Evolutionary conservation across 306 rosid genomes (phyloP).

Genomic region (Purshia tridentata): DNA sequence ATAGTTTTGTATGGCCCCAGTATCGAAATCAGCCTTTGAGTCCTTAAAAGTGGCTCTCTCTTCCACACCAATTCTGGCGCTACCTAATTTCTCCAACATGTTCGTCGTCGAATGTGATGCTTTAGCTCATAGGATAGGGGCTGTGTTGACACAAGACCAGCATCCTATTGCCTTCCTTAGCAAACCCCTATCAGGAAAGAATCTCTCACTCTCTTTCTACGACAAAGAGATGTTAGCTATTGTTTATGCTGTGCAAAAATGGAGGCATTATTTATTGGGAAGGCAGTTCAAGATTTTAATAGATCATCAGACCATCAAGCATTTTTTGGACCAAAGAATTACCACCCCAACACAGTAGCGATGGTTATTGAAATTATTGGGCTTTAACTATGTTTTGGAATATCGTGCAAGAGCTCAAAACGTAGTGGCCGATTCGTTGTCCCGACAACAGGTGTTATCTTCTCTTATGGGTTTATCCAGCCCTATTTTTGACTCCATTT

Average conservation of each 20-base stretch:
- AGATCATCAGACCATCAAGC: not conserved
- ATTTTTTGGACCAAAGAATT: not conserved
- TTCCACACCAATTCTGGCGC: accelerated
- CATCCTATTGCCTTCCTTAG: not conserved
- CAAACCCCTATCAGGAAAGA: not conserved
- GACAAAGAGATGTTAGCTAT: not conserved
- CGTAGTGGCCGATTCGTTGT: not conserved
- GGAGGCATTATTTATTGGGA: not conserved
- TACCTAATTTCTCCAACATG: not conserved
- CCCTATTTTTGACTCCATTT: not conserved
- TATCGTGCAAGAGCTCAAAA: not conserved
- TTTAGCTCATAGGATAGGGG: not conserved
- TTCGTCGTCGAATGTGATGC: not conserved
- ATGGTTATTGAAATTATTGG: not conserved
- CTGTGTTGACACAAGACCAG: not conserved
- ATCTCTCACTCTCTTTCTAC: not conserved
- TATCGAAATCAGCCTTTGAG: accelerated
- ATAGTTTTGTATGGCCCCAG: not conserved
- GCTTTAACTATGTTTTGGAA: not conserved
- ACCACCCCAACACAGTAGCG: not conserved
- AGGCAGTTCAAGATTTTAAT: not conserved
- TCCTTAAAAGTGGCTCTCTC: not conserved
- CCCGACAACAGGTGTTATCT: accelerated
- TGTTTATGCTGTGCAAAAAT: not conserved
- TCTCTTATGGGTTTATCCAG: not conserved